These are phyloP conservation scores for Xylaria arbuscula DNA, from an alignment of 2,329 filamentous ascomycete genomes.

Conservation along the genomic window DNA sequence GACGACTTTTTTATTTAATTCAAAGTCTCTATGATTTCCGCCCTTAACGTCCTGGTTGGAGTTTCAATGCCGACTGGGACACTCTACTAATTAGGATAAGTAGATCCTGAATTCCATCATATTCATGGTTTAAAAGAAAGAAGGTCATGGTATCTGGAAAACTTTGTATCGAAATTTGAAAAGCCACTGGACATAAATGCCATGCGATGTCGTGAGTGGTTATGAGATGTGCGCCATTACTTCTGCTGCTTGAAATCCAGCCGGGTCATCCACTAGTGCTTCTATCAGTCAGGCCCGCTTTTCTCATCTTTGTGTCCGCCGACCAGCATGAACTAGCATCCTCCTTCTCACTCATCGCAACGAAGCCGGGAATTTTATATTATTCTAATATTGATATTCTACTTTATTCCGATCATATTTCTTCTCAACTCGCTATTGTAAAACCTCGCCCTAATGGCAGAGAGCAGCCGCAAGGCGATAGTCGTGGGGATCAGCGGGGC, in stretches of 20 bases:
- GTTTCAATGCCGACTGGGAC: background rate
- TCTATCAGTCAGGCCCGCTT: slow-evolving; percentile 28
- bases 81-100: background rate
- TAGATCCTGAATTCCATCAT: background rate
- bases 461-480: slow-evolving; percentile 61
- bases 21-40: background rate
- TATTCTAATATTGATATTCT: background rate
- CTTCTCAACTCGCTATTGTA: background rate
- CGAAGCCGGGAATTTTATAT: background rate
- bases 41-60: background rate
- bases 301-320: slow-evolving; percentile 24
- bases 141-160: background rate
- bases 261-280: slow-evolving; percentile 3
- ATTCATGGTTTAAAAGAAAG: background rate
- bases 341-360: slow-evolving; percentile 11
- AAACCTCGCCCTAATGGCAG: slow-evolving; percentile 15
- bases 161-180: background rate
- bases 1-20: background rate
- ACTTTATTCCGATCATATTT: background rate
- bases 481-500: slow-evolving; percentile 88
- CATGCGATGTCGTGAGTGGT: background rate
- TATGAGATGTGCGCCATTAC: background rate
- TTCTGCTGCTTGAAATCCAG: background rate
- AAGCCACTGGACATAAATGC: background rate
- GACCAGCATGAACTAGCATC: slow-evolving; percentile 8